Evolutionary conservation across 2,329 filamentous ascomycete genomes (phyloP).

Genomic region (Xylaria multiplex): DNA sequence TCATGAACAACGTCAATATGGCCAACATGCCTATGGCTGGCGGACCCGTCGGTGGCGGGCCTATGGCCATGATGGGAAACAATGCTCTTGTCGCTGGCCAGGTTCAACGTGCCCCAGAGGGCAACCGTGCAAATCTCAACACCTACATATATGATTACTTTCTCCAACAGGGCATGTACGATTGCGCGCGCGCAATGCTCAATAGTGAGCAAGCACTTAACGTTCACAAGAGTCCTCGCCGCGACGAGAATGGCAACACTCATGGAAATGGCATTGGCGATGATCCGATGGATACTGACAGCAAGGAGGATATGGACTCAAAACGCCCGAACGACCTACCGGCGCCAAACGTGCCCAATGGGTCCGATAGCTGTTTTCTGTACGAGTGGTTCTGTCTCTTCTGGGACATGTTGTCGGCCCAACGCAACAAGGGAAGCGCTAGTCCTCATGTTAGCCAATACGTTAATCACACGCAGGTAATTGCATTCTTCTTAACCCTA

Average conservation of each 20-base stretch:
- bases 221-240: conserved; percentile 73
- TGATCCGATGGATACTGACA: conserved; percentile 83
- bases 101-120: conserved; percentile 51
- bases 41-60: conserved; percentile 68
- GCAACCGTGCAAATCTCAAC: conserved; percentile 71
- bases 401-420: conserved; percentile 92
- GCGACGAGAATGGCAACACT: conserved; percentile 73
- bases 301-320: conserved; percentile 77
- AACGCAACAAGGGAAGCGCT: conserved; percentile 72
- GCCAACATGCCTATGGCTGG: conserved; percentile 75
- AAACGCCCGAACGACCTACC: conserved; percentile 86
- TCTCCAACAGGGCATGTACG: conserved; percentile 83
- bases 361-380: conserved; percentile 82
- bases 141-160: conserved; percentile 95
- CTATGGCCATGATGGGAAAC: conserved; percentile 75
- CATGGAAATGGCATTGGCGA: conserved; percentile 75
- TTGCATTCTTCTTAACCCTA: conserved; percentile 41
- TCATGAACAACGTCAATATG: conserved; percentile 75
- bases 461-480: conserved; percentile 83
- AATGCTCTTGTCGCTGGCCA: conserved; percentile 50
- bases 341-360: conserved; percentile 72
- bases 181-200: conserved; percentile 81
- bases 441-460: conserved; percentile 77
- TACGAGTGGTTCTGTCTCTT: conserved; percentile 98
- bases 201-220: conserved; percentile 74